Percentiles rank a stretch among this genome's conserved stretches.
Evolutionary conservation across 2,329 filamentous ascomycete species (phyloP).

Genomic region (Periconia digitata): DNA sequence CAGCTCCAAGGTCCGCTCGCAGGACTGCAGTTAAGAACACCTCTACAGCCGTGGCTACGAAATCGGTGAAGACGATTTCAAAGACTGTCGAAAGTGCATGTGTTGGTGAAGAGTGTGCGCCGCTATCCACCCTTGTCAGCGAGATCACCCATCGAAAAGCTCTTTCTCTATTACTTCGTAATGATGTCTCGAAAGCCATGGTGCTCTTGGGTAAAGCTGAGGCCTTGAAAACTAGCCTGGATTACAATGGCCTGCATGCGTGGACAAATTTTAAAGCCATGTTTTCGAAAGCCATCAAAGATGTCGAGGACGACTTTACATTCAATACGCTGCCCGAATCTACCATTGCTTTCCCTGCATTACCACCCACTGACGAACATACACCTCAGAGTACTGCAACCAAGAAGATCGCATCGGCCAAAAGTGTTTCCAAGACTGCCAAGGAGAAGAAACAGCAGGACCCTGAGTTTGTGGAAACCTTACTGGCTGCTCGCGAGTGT

Average conservation of each 20-base stretch:
- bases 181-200: slow-evolving; percentile 32
- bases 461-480: slow-evolving; percentile 57
- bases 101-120: slow-evolving; percentile 39
- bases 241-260: slow-evolving; percentile 52
- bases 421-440: slow-evolving; percentile 15
- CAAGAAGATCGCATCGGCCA: slow-evolving; percentile 16
- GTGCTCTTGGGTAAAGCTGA: slow-evolving; percentile 30
- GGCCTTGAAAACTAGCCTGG: slow-evolving; percentile 30
- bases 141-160: slow-evolving; percentile 56
- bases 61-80: slow-evolving; percentile 12
- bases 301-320: slow-evolving; percentile 77
- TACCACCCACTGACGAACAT: slow-evolving; percentile 43
- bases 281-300: slow-evolving; percentile 67
- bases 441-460: slow-evolving; percentile 28
- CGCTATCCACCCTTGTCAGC: slow-evolving; percentile 47
- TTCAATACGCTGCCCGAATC: slow-evolving; percentile 92
- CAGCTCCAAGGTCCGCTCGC: slow-evolving; percentile 15
- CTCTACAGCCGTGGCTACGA: slow-evolving; percentile 7
- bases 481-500: slow-evolving; percentile 67
- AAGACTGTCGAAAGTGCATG: slow-evolving; percentile 10
- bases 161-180: slow-evolving; percentile 40
- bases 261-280: slow-evolving; percentile 69
- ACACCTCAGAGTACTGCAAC: slow-evolving; percentile 21
- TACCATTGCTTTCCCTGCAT: slow-evolving; percentile 80
- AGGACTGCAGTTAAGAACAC: slow-evolving; percentile 20